Percentiles rank a stretch among this genome's conserved stretches.
These are phyloP conservation scores for Apiospora aurea DNA, from an alignment of 2,329 filamentous ascomycete genomes.

Conservation along the genomic window DNA sequence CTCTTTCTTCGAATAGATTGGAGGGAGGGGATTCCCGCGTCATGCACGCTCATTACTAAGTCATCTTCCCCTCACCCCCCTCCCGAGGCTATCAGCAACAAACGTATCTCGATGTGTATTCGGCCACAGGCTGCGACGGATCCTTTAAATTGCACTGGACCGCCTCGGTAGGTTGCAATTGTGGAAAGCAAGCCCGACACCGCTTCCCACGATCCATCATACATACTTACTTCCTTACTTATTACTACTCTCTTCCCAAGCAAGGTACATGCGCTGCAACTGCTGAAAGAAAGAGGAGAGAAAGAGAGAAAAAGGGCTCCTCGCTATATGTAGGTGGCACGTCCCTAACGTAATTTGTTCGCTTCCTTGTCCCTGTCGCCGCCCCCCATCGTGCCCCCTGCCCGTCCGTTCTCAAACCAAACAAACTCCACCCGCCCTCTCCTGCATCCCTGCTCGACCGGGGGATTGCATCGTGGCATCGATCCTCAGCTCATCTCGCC, in stretches of 20 bases:
- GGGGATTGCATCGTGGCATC: constrained; percentile 22
- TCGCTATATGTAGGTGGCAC: background rate
- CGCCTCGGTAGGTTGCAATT: background rate
- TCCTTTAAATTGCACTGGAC: background rate
- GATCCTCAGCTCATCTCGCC: constrained; percentile 30
- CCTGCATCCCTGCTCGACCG: constrained; percentile 14
- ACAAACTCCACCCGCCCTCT: constrained; percentile 8
- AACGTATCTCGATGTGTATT: too few species aligned
- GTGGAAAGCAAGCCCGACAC: background rate
- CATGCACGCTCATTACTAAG: constrained; percentile 11
- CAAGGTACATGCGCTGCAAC: too few species aligned
- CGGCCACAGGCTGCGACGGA: too few species aligned
- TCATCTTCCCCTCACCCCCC: constrained; percentile 1
- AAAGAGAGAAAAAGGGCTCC: background rate
- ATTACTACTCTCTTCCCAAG: too few species aligned
- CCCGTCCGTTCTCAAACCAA: constrained; percentile 6
- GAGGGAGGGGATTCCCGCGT: background rate
- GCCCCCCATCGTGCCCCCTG: background rate
- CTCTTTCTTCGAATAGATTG: constrained; percentile 8
- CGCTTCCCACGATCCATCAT: background rate
- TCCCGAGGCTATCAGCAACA: background rate
- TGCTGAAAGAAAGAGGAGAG: too few species aligned
- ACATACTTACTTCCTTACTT: too few species aligned
- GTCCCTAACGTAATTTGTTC: background rate
- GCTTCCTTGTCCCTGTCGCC: background rate